These are phyloP conservation scores for Schizophyllum amplum DNA, from an alignment of 1,284 basidiomycete genomes.

Conservation along the genomic window DNA sequence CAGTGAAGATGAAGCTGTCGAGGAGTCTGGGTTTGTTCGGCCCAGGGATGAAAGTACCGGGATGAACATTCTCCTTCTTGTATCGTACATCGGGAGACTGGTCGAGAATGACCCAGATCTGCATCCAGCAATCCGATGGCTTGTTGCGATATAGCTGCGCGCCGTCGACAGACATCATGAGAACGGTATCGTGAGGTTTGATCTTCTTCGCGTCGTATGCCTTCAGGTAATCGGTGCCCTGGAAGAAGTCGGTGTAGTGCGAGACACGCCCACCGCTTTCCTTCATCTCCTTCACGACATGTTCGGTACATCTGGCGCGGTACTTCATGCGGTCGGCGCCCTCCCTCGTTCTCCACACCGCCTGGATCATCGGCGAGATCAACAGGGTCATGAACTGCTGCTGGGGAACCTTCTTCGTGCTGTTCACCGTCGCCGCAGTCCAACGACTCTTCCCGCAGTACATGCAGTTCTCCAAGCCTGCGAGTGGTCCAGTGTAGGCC, in stretches of 20 bases:
- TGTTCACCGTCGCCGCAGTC: neutral
- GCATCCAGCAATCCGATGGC: constrained; percentile 11
- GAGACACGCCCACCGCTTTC: neutral
- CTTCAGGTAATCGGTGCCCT: constrained; percentile 6
- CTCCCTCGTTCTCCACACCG: constrained; percentile 11
- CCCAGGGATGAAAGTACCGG: constrained; percentile 6
- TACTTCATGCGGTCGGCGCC: constrained; percentile 17
- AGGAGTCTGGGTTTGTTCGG: constrained; percentile 8
- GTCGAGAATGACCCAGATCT: constrained; percentile 7
- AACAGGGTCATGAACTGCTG: constrained; percentile 15
- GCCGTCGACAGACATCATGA: constrained; percentile 8
- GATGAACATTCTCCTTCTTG: constrained; percentile 5
- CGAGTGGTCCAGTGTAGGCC: constrained; percentile 19
- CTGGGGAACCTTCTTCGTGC: constrained; percentile 1
- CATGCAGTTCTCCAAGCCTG: constrained; percentile 14
- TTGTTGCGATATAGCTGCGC: constrained; percentile 13
- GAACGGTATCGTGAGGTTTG: neutral
- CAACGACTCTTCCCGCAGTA: constrained; percentile 18
- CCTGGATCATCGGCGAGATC: constrained; percentile 17
- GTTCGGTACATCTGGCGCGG: neutral
- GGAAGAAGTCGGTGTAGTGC: constrained; percentile 7
- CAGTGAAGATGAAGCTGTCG: constrained; percentile 8
- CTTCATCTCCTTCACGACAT: constrained; percentile 7
- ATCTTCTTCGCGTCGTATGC: constrained; percentile 12
- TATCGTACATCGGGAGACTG: constrained; percentile 2